These are phyloP conservation scores for Monosporozyma unispora DNA, from an alignment of 805 yeast genomes.

Conservation along the genomic window DNA sequence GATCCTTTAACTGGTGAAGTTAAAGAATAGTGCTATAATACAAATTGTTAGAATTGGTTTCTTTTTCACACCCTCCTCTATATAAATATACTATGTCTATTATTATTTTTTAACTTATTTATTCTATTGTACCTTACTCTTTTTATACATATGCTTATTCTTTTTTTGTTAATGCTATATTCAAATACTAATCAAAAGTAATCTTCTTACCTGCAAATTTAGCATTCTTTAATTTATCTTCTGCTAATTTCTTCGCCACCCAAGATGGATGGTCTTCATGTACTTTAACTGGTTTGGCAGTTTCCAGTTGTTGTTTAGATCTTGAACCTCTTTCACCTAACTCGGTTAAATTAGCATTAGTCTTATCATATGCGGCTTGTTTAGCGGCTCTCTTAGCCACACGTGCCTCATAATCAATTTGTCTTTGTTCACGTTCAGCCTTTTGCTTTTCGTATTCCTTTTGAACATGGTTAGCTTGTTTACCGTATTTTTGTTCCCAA, in stretches of 20 bases:
- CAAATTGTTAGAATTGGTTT: background rate
- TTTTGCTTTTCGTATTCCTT: constrained; percentile 48
- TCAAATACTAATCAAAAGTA: constrained; percentile 50
- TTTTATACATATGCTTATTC: background rate
- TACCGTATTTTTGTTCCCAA: constrained; percentile 89
- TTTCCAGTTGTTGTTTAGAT: constrained; percentile 8
- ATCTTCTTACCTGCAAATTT: constrained; percentile 81
- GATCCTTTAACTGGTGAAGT: constrained; percentile 38
- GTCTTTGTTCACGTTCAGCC: constrained; percentile 51
- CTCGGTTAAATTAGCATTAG: constrained; percentile 9
- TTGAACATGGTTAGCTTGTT: constrained; percentile 71
- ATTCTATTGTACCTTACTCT: background rate
- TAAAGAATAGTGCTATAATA: constrained; percentile 11
- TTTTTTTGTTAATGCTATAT: background rate
- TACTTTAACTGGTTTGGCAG: constrained; percentile 3
- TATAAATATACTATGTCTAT: background rate
- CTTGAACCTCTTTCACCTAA: constrained; percentile 6
- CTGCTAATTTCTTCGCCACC: constrained; percentile 78
- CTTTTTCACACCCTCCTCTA: constrained; percentile 4
- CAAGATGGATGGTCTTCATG: constrained; percentile 80
- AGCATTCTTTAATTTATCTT: constrained; percentile 53
- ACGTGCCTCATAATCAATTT: constrained; percentile 64
- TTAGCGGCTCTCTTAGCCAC: constrained; percentile 55
- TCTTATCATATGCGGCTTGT: constrained; percentile 29
- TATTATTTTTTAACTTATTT: background rate